Evolutionary conservation across 2,329 filamentous ascomycete genomes (phyloP), one percentile per base, ranked within the genome.

Genomic region (Tolypocladium capitatum): DNA sequence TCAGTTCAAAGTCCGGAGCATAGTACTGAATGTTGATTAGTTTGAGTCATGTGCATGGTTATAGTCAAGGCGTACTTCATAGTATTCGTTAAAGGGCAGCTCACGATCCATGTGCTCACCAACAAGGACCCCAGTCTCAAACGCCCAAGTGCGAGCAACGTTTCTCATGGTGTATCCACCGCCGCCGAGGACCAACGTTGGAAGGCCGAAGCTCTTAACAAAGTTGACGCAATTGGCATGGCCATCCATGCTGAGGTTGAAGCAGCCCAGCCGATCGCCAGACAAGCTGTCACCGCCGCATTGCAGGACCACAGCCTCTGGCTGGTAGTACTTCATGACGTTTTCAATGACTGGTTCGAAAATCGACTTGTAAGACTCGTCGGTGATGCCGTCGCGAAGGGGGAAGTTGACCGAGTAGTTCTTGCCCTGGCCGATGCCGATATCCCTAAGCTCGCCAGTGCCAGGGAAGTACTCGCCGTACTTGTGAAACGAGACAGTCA

Each of bases 131-230:
- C 91, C 91, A 1, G 92, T 98, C 68, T 98, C 92, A 63, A 91
- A 94, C 7, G 90, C 90, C 92, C 92, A 98, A 5, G 91, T 92
- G 45, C 92, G 85, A 18, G 92, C 91, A 11, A 98, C 92, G 55
- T 98, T 98, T 53, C 92, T 84, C 66, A 94, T 94, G 1, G 92
- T 98, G 68, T 98, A 98, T 43, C 92, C 92, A 53, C 92, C 92
- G 16, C 92, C 92, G 31, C 92, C 92, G 18, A 98, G 80, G 20
- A 98, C 84, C n/a, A 98, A 76, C 2, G 94, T 83, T 0, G 92
- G 92, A 10, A 92, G 73, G 30, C 80, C 77, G 63, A 91, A 90
- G 52, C 78, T 83, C 68, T 95, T 96, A 55, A 94, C 87, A 57
- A 84, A 97, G 55, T 83, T 84, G 55, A 97, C 88, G 63, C 92